Conservation (phyloP, 306 rosid species). For the Lagenaria siceraria region DNA sequence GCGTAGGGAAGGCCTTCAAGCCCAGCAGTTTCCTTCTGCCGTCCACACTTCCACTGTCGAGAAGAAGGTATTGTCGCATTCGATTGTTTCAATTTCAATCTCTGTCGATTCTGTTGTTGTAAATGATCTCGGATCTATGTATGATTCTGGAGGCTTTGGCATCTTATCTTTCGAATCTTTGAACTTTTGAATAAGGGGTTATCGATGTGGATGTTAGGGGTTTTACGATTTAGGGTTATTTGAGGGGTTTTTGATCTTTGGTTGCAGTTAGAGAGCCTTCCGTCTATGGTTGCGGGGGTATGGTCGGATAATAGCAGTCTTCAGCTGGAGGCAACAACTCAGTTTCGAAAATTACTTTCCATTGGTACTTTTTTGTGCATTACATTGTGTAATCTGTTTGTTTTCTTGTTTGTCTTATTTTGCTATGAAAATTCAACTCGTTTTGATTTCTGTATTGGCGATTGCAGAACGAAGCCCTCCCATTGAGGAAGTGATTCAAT, state of each 20-base stretch:
- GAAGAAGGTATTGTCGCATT: conserved; percentile 36
- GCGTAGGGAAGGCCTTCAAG: conserved; percentile 65
- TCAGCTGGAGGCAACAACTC: conserved; percentile 60
- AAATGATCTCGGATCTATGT: background rate
- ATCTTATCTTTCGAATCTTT: background rate
- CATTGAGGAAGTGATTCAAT: conserved; percentile 65
- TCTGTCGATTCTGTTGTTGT: background rate
- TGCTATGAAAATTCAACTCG: background rate
- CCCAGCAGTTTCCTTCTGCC: conserved; percentile 37
- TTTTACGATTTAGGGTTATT: background rate
- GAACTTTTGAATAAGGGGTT: background rate
- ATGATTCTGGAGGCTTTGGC: background rate
- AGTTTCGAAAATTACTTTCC: conserved; percentile 58
- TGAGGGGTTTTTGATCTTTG: background rate
- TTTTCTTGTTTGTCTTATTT: background rate
- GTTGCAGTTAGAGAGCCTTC: conserved; percentile 55
- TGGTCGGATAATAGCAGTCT: conserved; percentile 43
- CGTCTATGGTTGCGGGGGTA: conserved; percentile 62
- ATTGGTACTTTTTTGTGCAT: conserved; percentile 25
- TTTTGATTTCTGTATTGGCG: background rate
- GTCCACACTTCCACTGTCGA: conserved; percentile 40
- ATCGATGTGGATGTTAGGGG: background rate
- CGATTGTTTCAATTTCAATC: background rate
- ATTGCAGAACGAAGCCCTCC: conserved; percentile 55
- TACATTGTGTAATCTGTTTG: background rate